These are phyloP conservation scores for Myxozyma udenii DNA, from an alignment of 805 yeast genomes.

Conservation along the genomic window DNA sequence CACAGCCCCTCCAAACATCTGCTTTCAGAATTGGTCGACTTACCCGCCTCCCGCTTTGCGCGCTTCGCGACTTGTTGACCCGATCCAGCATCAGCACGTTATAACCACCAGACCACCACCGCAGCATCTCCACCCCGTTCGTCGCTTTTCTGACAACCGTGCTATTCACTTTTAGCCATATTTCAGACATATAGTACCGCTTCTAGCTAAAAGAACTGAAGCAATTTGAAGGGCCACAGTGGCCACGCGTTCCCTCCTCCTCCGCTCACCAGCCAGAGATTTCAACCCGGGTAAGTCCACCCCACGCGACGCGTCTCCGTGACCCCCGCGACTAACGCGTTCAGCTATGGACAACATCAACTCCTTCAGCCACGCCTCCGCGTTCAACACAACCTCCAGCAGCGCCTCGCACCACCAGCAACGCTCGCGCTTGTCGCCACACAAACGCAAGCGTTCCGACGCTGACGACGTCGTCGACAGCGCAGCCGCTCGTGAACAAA, in stretches of 20 bases:
- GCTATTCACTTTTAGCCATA: too few relatives aligned
- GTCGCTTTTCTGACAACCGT: too few relatives aligned
- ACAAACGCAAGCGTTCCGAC: constrained; percentile 3
- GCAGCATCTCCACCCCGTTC: too few relatives aligned
- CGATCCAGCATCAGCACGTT: too few relatives aligned
- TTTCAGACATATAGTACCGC: too few relatives aligned
- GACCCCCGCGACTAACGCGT: neutral
- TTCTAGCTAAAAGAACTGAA: too few relatives aligned
- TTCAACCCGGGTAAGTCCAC: neutral
- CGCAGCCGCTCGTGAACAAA: neutral
- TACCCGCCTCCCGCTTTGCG: too few relatives aligned
- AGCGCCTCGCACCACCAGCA: neutral
- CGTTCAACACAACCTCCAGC: constrained; percentile 15
- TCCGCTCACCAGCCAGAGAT: neutral
- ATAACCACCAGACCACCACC: too few relatives aligned
- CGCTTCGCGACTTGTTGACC: too few relatives aligned
- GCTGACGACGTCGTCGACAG: neutral
- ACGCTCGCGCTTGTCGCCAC: constrained; percentile 8
- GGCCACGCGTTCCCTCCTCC: neutral
- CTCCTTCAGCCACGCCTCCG: constrained; percentile 18
- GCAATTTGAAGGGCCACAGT: too few relatives aligned
- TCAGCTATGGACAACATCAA: constrained; percentile 16
- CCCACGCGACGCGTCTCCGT: neutral
- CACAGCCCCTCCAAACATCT: too few relatives aligned
- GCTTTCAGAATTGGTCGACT: too few relatives aligned